These are phyloP conservation scores for Naganishia cerealis DNA, from an alignment of 1,284 basidiomycete genomes.

Conservation along the genomic window DNA sequence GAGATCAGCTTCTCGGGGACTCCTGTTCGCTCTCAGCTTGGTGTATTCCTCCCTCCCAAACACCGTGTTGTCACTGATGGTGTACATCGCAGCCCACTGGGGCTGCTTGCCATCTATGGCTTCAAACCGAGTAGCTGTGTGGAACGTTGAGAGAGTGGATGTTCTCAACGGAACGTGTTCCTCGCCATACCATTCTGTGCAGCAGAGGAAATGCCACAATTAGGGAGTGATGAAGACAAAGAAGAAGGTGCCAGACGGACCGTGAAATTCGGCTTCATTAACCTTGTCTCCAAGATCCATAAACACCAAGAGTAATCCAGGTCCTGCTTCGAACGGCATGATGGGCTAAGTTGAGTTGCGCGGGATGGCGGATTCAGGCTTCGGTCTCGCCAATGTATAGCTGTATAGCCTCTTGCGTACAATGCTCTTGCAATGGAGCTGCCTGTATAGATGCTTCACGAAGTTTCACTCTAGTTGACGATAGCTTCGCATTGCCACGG, in stretches of 20 bases:
- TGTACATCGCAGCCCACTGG: conserved; percentile 33
- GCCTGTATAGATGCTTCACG: too few relatives aligned
- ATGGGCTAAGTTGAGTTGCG: not conserved
- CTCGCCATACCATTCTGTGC: conserved; percentile 34
- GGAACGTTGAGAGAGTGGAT: conserved; percentile 30
- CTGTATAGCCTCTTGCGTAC: not conserved
- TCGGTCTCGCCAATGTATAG: not conserved
- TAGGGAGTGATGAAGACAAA: not conserved
- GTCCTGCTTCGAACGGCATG: conserved; percentile 28
- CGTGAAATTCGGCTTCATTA: conserved; percentile 34
- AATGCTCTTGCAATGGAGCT: too few relatives aligned
- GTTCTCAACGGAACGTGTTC: conserved; percentile 34
- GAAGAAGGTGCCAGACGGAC: not conserved
- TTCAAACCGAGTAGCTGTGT: conserved; percentile 29
- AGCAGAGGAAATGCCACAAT: not conserved
- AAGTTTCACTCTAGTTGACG: too few relatives aligned
- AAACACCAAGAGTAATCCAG: conserved; percentile 34
- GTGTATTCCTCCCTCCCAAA: conserved; percentile 32
- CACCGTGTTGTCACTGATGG: conserved; percentile 32
- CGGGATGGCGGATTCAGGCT: not conserved
- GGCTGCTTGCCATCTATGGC: conserved; percentile 27
- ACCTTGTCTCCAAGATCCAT: conserved; percentile 32
- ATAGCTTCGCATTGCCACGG: not conserved
- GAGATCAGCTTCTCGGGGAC: conserved; percentile 27
- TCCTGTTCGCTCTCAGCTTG: conserved; percentile 32